Evolutionary conservation across 192 early-diverging fungal genomes (phyloP).

Genomic region (Coemansia sp.): DNA sequence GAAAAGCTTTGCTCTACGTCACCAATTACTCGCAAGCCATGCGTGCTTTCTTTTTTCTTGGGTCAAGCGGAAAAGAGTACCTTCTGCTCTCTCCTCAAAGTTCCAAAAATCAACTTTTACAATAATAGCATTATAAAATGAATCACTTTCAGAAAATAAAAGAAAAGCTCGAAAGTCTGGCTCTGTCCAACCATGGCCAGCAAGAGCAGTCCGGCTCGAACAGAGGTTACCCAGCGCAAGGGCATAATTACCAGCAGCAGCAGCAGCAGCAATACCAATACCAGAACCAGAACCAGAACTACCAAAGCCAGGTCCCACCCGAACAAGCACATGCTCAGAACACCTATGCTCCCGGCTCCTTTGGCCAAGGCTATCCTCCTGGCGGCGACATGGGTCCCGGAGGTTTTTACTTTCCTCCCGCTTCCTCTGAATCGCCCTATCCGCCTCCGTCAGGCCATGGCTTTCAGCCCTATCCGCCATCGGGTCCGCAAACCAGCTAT

Average conservation of each 20-base stretch:
- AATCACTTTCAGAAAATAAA: slow-evolving; percentile 38
- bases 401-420: slow-evolving; percentile 18
- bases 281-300: not conserved
- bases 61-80: not conserved
- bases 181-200: slow-evolving; percentile 11
- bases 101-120: not conserved
- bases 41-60: not conserved
- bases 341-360: not conserved
- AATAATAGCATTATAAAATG: slow-evolving; percentile 11
- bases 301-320: not conserved
- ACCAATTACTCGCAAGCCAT: not conserved
- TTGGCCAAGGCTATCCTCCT: slow-evolving; percentile 7
- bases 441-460: slow-evolving; percentile 6
- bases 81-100: not conserved
- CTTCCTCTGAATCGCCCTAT: slow-evolving; percentile 8
- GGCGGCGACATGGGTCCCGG: slow-evolving; percentile 19
- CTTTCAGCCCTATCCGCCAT: slow-evolving; percentile 22
- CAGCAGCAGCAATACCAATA: slow-evolving; percentile 1
- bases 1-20: too few relatives aligned
- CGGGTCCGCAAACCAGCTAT: not conserved
- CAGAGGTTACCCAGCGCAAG: not conserved
- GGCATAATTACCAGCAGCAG: not conserved
- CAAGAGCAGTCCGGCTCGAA: not conserved
- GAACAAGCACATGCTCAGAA: not conserved
- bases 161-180: slow-evolving; percentile 42